phyloP scores from a whole-genome alignment of 768 basidiomycete genomes.

The Tubosaeta sp. region DNA sequence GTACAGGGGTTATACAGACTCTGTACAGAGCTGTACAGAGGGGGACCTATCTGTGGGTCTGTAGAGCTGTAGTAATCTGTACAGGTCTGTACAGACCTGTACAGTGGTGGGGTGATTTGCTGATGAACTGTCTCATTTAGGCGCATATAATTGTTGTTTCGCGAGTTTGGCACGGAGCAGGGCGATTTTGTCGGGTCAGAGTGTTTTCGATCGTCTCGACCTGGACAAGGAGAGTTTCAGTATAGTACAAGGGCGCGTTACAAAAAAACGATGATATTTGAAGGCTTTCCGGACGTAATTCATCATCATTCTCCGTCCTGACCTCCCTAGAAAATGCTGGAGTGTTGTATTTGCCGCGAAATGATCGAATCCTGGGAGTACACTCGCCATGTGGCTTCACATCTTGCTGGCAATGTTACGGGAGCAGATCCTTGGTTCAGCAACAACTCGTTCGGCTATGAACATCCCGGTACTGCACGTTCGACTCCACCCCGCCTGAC shows the following conservation, averaged over 20 bases:
- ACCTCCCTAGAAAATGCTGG: slow-evolving; percentile 1
- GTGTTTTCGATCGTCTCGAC: not conserved
- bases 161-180: not conserved
- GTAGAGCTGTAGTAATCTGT: too few relatives aligned
- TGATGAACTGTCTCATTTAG: not conserved
- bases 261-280: not conserved
- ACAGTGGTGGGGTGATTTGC: too few relatives aligned
- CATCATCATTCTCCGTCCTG: not conserved
- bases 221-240: not conserved
- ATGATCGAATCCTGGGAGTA: slow-evolving; percentile 12
- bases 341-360: slow-evolving; percentile 16
- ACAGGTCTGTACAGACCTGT: too few relatives aligned
- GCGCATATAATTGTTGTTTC: not conserved
- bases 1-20: too few relatives aligned
- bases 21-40: too few relatives aligned
- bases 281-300: not conserved
- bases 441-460: not conserved
- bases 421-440: not conserved
- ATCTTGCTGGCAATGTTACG: not conserved
- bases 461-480: not conserved
- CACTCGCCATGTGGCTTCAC: slow-evolving; percentile 8
- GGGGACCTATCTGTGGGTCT: too few relatives aligned
- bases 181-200: not conserved
- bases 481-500: not conserved
- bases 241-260: not conserved